These are phyloP conservation scores for Magnolia officinalis DNA, from an alignment of 164 flowering plant species.

Conservation along the genomic window DNA sequence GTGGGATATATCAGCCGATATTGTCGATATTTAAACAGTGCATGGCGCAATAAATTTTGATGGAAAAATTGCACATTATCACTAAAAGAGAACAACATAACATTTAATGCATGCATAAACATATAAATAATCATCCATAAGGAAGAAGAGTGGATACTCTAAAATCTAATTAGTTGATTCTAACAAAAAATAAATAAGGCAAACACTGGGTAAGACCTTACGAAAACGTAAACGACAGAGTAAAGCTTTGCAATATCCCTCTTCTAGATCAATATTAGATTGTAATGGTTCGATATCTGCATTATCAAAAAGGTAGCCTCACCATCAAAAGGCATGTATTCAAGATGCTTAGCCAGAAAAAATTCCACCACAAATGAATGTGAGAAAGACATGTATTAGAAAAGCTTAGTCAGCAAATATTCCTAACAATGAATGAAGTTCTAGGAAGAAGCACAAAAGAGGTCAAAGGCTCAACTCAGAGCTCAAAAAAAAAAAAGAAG, in stretches of 20 bases:
- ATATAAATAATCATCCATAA: no score
- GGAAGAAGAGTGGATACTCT: no score
- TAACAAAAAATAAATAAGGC: constrained; percentile 4
- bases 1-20: no score
- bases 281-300: constrained; percentile 90
- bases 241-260: constrained; percentile 88
- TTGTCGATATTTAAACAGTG: no score
- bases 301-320: constrained; percentile 11
- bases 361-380: no score
- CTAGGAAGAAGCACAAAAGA: background rate
- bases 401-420: no score
- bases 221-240: constrained; percentile 96
- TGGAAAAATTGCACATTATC: background rate
- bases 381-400: no score
- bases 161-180: background rate
- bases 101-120: no score
- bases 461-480: no score
- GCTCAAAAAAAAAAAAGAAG: no score
- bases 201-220: constrained; percentile 88
- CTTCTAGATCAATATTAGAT: constrained; percentile 67
- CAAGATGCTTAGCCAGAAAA: constrained; percentile 2
- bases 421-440: background rate
- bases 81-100: no score
- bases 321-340: constrained; percentile 3
- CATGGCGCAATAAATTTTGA: background rate